Evolutionary conservation across 305 asterid genomes (phyloP).

Genomic region (Fraxinus sp.): DNA sequence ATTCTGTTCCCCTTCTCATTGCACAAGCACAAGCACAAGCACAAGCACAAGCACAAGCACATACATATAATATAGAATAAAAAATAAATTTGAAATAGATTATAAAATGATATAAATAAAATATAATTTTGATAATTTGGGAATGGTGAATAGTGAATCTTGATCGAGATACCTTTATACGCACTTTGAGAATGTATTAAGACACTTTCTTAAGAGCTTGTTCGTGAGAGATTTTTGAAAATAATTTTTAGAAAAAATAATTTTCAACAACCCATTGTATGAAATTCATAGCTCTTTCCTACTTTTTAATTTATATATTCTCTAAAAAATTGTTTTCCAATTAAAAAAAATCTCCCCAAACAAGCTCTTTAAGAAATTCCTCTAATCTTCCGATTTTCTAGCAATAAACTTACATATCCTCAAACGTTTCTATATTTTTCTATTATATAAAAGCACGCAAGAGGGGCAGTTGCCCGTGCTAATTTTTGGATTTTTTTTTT

Average conservation of each 20-base stretch:
- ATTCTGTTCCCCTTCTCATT: background rate
- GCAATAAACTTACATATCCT: background rate
- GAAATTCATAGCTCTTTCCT: too few relatives aligned
- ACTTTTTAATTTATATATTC: background rate
- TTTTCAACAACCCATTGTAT: background rate
- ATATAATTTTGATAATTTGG: background rate
- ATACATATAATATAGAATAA: background rate
- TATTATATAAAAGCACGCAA: background rate
- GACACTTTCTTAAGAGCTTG: background rate
- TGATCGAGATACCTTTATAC: background rate
- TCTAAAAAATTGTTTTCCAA: too few relatives aligned
- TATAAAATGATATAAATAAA: background rate
- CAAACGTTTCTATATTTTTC: background rate
- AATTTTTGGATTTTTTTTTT: too few relatives aligned
- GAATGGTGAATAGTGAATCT: background rate
- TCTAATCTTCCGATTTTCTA: background rate
- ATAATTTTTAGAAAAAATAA: too few relatives aligned
- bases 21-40: background rate
- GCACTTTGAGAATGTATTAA: background rate
- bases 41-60: background rate
- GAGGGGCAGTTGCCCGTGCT: background rate
- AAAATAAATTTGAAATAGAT: background rate
- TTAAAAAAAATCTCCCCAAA: too few relatives aligned
- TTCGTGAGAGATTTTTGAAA: background rate
- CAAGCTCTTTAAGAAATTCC: background rate